Percentiles rank a stretch among this genome's conserved stretches.
Evolutionary conservation across 2,329 filamentous ascomycete genomes (phyloP).

Genomic region (Colletotrichum trifolii): DNA sequence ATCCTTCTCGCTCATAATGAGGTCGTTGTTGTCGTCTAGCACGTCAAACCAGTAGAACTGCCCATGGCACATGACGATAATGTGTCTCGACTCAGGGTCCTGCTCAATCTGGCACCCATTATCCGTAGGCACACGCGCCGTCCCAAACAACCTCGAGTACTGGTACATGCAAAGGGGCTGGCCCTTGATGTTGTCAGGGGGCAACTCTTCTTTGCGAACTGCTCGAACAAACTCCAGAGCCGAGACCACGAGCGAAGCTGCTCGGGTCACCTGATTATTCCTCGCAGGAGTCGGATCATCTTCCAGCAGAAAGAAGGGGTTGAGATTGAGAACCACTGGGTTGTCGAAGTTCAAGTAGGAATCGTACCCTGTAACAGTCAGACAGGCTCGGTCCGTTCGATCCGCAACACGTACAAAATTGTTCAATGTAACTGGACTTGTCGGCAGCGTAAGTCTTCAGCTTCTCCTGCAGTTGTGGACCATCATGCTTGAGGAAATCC

Average conservation of each 20-base stretch:
- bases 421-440: conserved; percentile 96
- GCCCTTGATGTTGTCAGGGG: conserved; percentile 86
- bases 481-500: conserved; percentile 85
- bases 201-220: conserved; percentile 90
- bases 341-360: conserved; percentile 99
- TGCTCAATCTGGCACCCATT: conserved; percentile 96
- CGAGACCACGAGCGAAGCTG: conserved; percentile 90
- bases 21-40: conserved; percentile 90
- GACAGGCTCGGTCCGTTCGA: background rate
- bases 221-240: conserved; percentile 92
- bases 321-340: conserved; percentile 95
- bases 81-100: conserved; percentile 90
- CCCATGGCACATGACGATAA: conserved; percentile 92
- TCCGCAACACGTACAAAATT: conserved; percentile 82
- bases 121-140: conserved; percentile 91
- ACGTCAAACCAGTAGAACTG: conserved; percentile 99
- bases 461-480: conserved; percentile 86
- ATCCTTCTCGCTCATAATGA: conserved; percentile 98
- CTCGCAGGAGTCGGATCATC: conserved; percentile 96
- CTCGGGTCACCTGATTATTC: conserved; percentile 95
- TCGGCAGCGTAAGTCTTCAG: conserved; percentile 90
- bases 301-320: conserved; percentile 96
- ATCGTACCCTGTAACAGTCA: conserved; percentile 77
- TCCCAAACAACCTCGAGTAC: conserved; percentile 94
- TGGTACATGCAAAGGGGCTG: conserved; percentile 97